Evolutionary conservation across 2,329 filamentous ascomycete genomes (phyloP), one percentile per base, ranked within the genome.

Genomic region (Fusarium miscanthi): DNA sequence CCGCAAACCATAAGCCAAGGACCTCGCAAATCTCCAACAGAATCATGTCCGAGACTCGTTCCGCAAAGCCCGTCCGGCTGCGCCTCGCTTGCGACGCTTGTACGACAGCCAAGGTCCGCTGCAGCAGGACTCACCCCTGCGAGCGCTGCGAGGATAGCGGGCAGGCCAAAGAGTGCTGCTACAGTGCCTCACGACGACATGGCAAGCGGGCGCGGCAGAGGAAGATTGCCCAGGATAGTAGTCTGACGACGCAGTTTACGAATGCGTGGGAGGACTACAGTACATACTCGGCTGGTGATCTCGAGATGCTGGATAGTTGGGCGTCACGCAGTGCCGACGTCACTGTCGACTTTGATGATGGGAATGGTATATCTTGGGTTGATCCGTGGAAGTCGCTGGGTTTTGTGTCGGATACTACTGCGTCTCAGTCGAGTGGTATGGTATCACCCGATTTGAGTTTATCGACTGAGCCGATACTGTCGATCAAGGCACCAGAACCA

Each of bases 51-150:
- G 59, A 66, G 43, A 33, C n/a, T 42, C 57, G 68, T 13, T 65
- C 54, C 35, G 33, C 48, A 8, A 71, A 71, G 31, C 64, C 69
- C 13, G 69, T 72, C 21, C 51, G 64, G 8, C 38, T 72, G 37
- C 63, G 69, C 25, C 69, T 72, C 51, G 69, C 69, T 40, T 72
- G 69, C 45, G 69, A 72, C 41, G 54, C 69, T 42, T 72, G 69
- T 65, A 72, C 69, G 21, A 69, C 69, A 21, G 69, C 69, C 45
- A 72, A 72, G n/a, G 69, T 72, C 9, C 62, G 69, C 19, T 72
- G 69, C 42, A 72, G 69, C 41, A 70, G 66, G 42, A 72, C 69
- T 66, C 64, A 70, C 13, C 69, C 69, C 9, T 72, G 69, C 17
- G 69, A 72, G 17, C 69, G 69, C 37, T 72, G 69, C 21, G 56